phyloP scores from a whole-genome alignment of 2,329 filamentous ascomycete genomes.

The Periconia sp. region DNA sequence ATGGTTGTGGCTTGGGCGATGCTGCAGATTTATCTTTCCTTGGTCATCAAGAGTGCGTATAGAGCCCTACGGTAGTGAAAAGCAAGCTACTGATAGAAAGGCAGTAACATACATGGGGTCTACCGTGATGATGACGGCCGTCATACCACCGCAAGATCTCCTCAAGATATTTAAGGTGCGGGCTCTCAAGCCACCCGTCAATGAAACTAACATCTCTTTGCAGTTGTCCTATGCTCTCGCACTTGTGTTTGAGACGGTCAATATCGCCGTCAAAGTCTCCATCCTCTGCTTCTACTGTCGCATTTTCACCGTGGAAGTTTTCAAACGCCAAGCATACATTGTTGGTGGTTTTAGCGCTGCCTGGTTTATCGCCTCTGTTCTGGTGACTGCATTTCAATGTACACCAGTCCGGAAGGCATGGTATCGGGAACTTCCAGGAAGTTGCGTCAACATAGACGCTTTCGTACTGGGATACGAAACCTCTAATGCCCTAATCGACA shows the following conservation, averaged over 20 bases:
- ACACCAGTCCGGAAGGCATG: slow-evolving; percentile 3
- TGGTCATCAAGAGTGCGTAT: too few species aligned
- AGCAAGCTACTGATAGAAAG: too few species aligned
- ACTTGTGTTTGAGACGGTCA: not conserved
- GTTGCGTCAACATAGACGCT: not conserved
- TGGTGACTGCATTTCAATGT: slow-evolving; percentile 2
- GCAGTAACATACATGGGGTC: too few species aligned
- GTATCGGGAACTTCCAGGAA: not conserved
- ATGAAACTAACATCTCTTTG: not conserved
- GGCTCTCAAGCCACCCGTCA: not conserved
- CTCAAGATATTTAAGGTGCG: too few species aligned
- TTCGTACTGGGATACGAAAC: slow-evolving; percentile 4
- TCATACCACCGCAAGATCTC: too few species aligned
- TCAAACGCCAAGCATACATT: not conserved
- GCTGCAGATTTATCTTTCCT: too few species aligned
- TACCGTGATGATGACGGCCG: too few species aligned
- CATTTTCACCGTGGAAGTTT: not conserved
- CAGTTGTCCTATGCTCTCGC: not conserved
- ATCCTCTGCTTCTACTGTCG: slow-evolving; percentile 3
- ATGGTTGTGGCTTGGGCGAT: too few species aligned
- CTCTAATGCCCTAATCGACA: slow-evolving; percentile 1
- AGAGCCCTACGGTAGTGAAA: too few species aligned
- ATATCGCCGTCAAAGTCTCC: slow-evolving; percentile 1
- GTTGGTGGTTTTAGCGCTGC: not conserved
- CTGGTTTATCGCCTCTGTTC: not conserved